Evolutionary conservation across 768 basidiomycete species (phyloP).

Genomic region (Trametes maxima): DNA sequence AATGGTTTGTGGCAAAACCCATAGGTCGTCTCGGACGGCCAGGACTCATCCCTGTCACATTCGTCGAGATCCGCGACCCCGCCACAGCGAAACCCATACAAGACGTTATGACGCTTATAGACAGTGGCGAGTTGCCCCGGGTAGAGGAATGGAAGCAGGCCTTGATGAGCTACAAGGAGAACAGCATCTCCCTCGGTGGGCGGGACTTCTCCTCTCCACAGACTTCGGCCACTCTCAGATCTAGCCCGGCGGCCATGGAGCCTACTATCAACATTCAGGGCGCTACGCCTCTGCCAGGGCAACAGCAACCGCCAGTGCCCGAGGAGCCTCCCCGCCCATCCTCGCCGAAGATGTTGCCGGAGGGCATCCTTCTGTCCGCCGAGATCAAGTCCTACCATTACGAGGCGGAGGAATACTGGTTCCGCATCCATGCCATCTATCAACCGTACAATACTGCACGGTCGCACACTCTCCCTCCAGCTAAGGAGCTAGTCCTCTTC

Average conservation of each 20-base stretch:
- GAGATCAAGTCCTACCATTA: slow-evolving; percentile 96
- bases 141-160: slow-evolving; percentile 99
- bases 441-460: slow-evolving; percentile 75
- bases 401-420: slow-evolving; percentile 97
- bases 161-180: slow-evolving; percentile 94
- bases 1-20: slow-evolving; percentile 99
- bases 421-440: slow-evolving; percentile 88
- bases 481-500: slow-evolving; percentile 85
- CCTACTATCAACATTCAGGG: slow-evolving; percentile 19
- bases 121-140: slow-evolving; percentile 84
- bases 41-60: slow-evolving; percentile 94
- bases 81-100: slow-evolving; percentile 76
- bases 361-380: slow-evolving; percentile 84
- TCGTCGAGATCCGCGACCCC: slow-evolving; percentile 96
- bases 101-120: slow-evolving; percentile 78
- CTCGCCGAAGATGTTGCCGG: slow-evolving; percentile 58
- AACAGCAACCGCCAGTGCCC: slow-evolving; percentile 27
- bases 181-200: slow-evolving; percentile 91
- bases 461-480: slow-evolving; percentile 57
- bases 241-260: slow-evolving; percentile 19
- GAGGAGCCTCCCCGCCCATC: slow-evolving; percentile 41
- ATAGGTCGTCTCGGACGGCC: slow-evolving; percentile 94
- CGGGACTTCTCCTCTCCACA: slow-evolving; percentile 64
- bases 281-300: slow-evolving; percentile 23
- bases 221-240: slow-evolving; percentile 42